These are phyloP conservation scores for Sistotremastrum suecicum DNA, from an alignment of 768 basidiomycete species.

Conservation along the genomic window DNA sequence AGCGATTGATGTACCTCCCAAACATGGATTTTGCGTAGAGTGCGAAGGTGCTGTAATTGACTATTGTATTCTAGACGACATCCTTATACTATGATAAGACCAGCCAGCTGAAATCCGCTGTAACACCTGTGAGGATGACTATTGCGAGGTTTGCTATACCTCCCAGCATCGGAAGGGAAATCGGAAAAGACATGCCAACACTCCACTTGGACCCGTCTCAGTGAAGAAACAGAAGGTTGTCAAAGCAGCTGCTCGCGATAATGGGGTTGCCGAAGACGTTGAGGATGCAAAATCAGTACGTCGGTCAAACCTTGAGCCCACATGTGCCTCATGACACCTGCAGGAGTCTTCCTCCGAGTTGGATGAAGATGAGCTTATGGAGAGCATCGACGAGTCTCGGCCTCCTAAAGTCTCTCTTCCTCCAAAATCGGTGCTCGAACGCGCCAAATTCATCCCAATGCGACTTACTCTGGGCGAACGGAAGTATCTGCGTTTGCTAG, in stretches of 20 bases:
- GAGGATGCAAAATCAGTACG: constrained; percentile 13
- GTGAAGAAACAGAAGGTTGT: constrained; percentile 4
- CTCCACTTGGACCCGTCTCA: constrained; percentile 22
- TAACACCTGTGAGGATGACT: constrained; percentile 55
- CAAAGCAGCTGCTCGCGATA: constrained; percentile 13
- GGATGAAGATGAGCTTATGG: constrained; percentile 29
- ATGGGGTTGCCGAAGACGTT: constrained; percentile 9
- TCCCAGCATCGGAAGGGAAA: constrained; percentile 76
- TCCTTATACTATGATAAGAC: constrained; percentile 28
- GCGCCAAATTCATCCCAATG: constrained; percentile 68
- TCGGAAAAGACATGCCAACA: constrained; percentile 47
- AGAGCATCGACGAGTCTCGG: constrained; percentile 22
- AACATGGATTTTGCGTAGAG: constrained; percentile 55
- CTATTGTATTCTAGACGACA: not conserved
- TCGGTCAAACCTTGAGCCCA: constrained; percentile 4
- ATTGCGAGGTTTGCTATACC: constrained; percentile 78
- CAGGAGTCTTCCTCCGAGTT: constrained; percentile 20
- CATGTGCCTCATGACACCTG: not conserved
- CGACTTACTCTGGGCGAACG: constrained; percentile 64
- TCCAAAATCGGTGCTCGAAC: constrained; percentile 68
- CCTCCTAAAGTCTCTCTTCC: constrained; percentile 18
- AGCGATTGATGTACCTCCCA: no score
- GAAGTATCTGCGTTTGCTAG: constrained; percentile 72
- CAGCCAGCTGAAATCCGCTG: constrained; percentile 70
- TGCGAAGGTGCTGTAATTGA: constrained; percentile 56